Percentiles rank a stretch among this genome's conserved stretches.
Evolutionary conservation across 768 basidiomycete genomes (phyloP).

Genomic region (Krasilnikovozyma curviuscula): DNA sequence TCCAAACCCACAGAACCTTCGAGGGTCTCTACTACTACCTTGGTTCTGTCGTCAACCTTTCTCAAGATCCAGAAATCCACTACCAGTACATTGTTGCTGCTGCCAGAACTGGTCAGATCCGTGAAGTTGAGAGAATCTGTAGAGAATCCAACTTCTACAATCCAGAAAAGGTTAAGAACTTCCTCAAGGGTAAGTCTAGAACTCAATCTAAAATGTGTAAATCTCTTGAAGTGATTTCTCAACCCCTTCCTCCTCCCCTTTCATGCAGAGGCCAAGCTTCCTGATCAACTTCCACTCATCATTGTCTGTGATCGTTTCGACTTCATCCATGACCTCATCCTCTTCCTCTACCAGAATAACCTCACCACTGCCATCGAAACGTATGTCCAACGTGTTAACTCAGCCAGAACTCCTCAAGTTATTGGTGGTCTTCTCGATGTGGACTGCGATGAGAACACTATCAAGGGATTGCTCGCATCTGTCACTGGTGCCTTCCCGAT

Average conservation of each 20-base stretch:
- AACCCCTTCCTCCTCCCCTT: not conserved
- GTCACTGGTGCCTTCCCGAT: conserved; percentile 95
- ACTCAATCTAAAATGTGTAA: not conserved
- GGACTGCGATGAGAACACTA: conserved; percentile 87
- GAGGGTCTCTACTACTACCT: conserved; percentile 98
- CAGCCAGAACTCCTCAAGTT: conserved; percentile 88
- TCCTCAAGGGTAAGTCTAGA: conserved; percentile 7
- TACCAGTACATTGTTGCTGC: conserved; percentile 99
- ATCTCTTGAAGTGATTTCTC: not conserved
- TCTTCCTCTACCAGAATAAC: conserved; percentile 95
- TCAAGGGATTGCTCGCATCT: conserved; percentile 81
- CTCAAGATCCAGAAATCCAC: conserved; percentile 88
- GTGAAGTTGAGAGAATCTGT: conserved; percentile 97
- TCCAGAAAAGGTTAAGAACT: conserved; percentile 98
- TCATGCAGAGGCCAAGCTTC: conserved; percentile 88
- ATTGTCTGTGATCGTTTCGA: conserved; percentile 99
- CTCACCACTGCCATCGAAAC: conserved; percentile 95
- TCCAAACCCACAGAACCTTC: conserved; percentile 91
- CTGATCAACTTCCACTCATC: conserved; percentile 92
- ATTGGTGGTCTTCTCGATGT: conserved; percentile 91
- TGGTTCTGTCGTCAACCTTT: conserved; percentile 91
- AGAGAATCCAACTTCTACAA: conserved; percentile 94
- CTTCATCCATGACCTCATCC: conserved; percentile 95
- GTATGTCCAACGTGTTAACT: conserved; percentile 98
- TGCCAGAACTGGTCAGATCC: conserved; percentile 89